Evolutionary conservation across 2,329 filamentous ascomycete species (phyloP), one percentile per base, ranked within the genome.

Genomic region (Pezicula rhizophila): DNA sequence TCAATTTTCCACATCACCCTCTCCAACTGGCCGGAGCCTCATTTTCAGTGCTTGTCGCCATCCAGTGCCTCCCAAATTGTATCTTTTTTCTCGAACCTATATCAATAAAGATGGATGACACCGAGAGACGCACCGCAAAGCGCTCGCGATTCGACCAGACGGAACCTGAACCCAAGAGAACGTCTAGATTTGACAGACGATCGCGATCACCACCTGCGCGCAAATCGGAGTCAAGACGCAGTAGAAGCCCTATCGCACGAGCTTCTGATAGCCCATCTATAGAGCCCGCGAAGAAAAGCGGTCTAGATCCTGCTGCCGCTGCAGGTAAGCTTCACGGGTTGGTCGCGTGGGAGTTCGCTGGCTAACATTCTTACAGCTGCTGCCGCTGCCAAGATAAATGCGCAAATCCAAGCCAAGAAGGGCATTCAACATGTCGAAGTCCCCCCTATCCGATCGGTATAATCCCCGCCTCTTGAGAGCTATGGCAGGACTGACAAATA

Each of bases 81-180:
- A 15, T 44, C 8, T 11, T 34, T 11, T 44, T 10, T n/a, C 14
- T 4, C 4, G 11, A 23, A 8, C 12, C 28, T 10, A 18, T 18
- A 17, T 28, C 26, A 2, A 39, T 4, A 18, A 61, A 50, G 42
- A 90, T 95, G 89, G 82, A 87, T 57, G 89, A 93, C 61, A 77
- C 85, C 55, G 87, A 91, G 59, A 80, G 84, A 65, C 81, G 82
- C 53, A 75, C 74, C 52, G 73, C 76, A 52, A 95, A 95, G 75
- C 86, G 90, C 54, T 96, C 90, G 64, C 89, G 92, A 68, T 96
- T 97, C 70, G 92, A 97, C 66, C 89, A 95, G 68, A 93, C 84
- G 42, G 89, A 92, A 66, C 83, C 87, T 5, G 89, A 93, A 63
- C 82, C 86, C 49, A 85, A 84, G 62, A 78, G 83, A 59, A 64